A percentile compares a stretch with the other conserved stretches of the same genome.
These are phyloP conservation scores for Linnemannia elongata DNA, from an alignment of 192 early-diverging fungal species.

Conservation along the genomic window DNA sequence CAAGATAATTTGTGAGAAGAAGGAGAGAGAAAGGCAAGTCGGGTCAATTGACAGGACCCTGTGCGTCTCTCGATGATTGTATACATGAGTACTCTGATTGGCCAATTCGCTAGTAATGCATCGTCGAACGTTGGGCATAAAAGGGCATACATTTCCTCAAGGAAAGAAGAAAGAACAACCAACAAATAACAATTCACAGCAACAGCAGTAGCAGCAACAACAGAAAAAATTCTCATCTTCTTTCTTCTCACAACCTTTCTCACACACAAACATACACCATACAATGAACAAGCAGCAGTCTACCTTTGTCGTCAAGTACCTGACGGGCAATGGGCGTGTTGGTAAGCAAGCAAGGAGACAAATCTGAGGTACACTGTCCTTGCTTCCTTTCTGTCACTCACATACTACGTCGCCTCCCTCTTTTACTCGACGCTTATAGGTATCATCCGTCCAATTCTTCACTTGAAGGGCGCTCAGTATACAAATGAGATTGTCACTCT, in stretches of 20 bases:
- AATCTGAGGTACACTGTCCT: not conserved
- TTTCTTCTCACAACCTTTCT: not conserved
- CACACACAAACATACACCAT: not conserved
- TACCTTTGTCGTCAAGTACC: constrained; percentile 47
- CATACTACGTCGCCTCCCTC: no score
- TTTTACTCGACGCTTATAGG: not conserved
- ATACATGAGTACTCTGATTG: no score
- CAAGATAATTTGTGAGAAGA: no score
- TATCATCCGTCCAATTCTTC: constrained; percentile 23
- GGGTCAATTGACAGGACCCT: no score
- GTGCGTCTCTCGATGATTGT: no score
- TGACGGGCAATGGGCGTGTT: constrained; percentile 30
- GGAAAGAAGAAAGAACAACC: no score
- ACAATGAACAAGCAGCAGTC: constrained; percentile 13
- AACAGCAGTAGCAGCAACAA: not conserved
- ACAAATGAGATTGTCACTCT: constrained; percentile 27
- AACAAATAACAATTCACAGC: no score
- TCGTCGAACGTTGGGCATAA: no score
- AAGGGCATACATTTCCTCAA: no score
- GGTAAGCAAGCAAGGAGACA: constrained; percentile 6
- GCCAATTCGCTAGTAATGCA: no score
- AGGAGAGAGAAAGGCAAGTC: no score
- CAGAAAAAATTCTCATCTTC: no score
- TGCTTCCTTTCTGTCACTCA: not conserved
- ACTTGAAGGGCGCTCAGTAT: constrained; percentile 34